These are phyloP conservation scores for Xanthoconium separans DNA, from an alignment of 1,284 basidiomycete species.

Conservation along the genomic window DNA sequence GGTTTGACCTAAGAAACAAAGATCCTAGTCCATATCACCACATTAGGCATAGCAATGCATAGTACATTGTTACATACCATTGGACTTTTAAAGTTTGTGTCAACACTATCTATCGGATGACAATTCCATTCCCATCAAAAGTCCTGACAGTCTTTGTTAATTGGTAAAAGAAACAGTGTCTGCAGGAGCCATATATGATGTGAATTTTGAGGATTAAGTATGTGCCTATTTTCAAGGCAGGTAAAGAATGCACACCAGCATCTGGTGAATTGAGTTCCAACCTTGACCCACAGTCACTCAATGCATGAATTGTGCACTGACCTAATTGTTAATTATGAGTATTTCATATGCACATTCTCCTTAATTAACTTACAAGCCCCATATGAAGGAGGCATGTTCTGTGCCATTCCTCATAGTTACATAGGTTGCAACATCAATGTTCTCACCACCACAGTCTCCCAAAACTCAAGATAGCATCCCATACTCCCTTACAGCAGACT, in stretches of 20 bases:
- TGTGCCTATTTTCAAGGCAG: slow-evolving; percentile 20
- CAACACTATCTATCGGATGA: not conserved
- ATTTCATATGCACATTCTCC: not conserved
- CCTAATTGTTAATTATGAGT: not conserved
- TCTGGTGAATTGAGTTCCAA: slow-evolving; percentile 23
- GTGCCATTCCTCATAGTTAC: slow-evolving; percentile 25
- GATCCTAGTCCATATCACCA: not conserved
- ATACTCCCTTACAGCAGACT: not conserved
- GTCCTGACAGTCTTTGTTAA: slow-evolving; percentile 17
- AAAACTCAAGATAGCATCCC: slow-evolving; percentile 13
- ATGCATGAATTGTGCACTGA: slow-evolving; percentile 24
- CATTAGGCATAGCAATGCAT: not conserved
- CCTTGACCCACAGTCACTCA: slow-evolving; percentile 41
- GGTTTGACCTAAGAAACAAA: not conserved
- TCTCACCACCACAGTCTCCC: slow-evolving; percentile 32
- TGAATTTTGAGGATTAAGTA: slow-evolving; percentile 18
- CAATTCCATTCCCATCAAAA: slow-evolving; percentile 34
- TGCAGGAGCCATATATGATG: slow-evolving; percentile 35
- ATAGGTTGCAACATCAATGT: slow-evolving; percentile 24
- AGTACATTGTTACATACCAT: not conserved
- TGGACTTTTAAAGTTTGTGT: not conserved
- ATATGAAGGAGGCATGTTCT: slow-evolving; percentile 30
- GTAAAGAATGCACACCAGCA: slow-evolving; percentile 33
- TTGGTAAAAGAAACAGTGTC: slow-evolving; percentile 20
- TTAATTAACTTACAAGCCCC: slow-evolving; percentile 24